These are phyloP conservation scores for Saxophila tyrrhenica DNA, from an alignment of 495 filamentous ascomycete species.

Conservation along the genomic window DNA sequence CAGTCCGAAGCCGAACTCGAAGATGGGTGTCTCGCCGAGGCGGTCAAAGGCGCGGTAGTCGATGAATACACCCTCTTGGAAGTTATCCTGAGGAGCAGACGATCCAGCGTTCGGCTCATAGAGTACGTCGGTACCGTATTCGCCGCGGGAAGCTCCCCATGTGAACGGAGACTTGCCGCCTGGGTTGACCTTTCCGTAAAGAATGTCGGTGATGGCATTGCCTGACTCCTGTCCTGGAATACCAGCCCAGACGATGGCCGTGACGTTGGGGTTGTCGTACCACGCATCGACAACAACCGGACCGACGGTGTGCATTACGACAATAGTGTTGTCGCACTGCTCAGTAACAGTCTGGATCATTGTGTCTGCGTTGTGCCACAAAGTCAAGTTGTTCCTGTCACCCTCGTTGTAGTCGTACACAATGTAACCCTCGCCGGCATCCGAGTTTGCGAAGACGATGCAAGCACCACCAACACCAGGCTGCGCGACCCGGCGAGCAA, in stretches of 20 bases:
- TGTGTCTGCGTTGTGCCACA: slow-evolving; percentile 72
- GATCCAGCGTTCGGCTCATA: slow-evolving; percentile 63
- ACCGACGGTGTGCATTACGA: slow-evolving; percentile 79
- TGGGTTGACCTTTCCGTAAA: slow-evolving; percentile 84
- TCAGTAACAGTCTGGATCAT: slow-evolving; percentile 67
- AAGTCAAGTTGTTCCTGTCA: slow-evolving; percentile 85
- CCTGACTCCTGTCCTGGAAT: slow-evolving; percentile 87
- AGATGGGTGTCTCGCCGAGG: slow-evolving; percentile 59
- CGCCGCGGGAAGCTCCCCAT: slow-evolving; percentile 58
- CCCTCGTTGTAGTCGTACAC: slow-evolving; percentile 72
- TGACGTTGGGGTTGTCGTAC: slow-evolving; percentile 80
- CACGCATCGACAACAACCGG: slow-evolving; percentile 68
- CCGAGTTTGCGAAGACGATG: slow-evolving; percentile 81
- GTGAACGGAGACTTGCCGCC: slow-evolving; percentile 82
- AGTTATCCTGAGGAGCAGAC: slow-evolving; percentile 65
- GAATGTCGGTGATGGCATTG: slow-evolving; percentile 78
- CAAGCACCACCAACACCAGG: slow-evolving; percentile 36
- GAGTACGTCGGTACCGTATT: slow-evolving; percentile 66
- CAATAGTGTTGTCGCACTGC: slow-evolving; percentile 79
- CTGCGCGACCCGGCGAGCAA: slow-evolving; percentile 52
- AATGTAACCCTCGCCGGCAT: slow-evolving; percentile 82
- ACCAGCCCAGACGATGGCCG: slow-evolving; percentile 88
- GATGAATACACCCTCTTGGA: slow-evolving; percentile 79
- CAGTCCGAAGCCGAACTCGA: slow-evolving; percentile 85
- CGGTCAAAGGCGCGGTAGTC: slow-evolving; percentile 90